Evolutionary conservation across 2,329 filamentous ascomycete genomes (phyloP).

Genomic region (Pestalotiopsis sp.): DNA sequence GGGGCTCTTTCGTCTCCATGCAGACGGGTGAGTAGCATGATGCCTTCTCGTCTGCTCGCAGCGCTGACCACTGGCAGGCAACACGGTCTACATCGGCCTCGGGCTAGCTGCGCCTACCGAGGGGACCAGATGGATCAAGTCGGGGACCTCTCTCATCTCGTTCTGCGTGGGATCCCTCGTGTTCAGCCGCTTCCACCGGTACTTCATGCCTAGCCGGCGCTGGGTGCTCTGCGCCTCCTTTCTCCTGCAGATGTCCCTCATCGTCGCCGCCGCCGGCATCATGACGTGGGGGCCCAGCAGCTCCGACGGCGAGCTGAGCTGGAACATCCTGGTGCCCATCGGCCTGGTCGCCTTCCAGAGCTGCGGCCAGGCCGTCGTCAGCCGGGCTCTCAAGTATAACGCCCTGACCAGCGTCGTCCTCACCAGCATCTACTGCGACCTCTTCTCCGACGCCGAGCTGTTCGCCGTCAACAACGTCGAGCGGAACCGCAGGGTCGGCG

Average conservation of each 20-base stretch:
- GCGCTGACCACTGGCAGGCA: constrained; percentile 47
- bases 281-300: constrained; percentile 50
- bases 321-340: constrained; percentile 67
- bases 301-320: constrained; percentile 43
- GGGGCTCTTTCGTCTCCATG: constrained; percentile 83
- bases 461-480: constrained; percentile 49
- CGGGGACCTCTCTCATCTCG: constrained; percentile 67
- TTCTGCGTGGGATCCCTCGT: constrained; percentile 75
- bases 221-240: constrained; percentile 68
- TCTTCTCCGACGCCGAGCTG: constrained; percentile 67
- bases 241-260: constrained; percentile 51
- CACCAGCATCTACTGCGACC: constrained; percentile 80
- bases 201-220: constrained; percentile 61
- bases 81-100: constrained; percentile 78
- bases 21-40: constrained; percentile 63
- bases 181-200: constrained; percentile 71
- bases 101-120: constrained; percentile 63
- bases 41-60: background rate
- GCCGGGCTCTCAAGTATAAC: constrained; percentile 69
- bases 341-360: constrained; percentile 75
- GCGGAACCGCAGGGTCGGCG: constrained; percentile 52
- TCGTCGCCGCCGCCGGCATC: constrained; percentile 54
- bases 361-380: constrained; percentile 77
- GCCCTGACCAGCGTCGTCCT: constrained; percentile 78
- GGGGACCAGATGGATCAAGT: constrained; percentile 69